Base-by-base conservation (phyloP, 1,284 basidiomycete species). In the Fistulinella cinereoalba region DNA sequence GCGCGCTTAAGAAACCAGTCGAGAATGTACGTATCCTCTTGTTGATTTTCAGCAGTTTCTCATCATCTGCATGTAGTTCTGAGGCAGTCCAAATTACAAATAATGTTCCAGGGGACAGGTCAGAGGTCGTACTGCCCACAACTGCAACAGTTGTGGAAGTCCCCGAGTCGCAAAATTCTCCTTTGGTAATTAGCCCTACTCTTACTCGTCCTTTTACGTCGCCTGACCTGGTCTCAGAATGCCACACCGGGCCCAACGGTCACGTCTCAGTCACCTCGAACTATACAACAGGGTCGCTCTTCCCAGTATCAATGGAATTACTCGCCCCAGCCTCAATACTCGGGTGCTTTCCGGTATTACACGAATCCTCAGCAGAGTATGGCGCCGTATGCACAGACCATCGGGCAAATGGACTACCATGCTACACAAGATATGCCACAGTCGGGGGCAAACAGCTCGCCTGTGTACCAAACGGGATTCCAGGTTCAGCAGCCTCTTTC, bases 71-170 rank as follows among this genome's bases (percentile, higher is more conserved):
- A 11, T 10, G 12, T 38, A 62, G 60, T 37, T 16, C 49, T 15
- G 48, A 48, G 41, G 38, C 41, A 16, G 37, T 52, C 19, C 61
- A 51, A 23, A 38, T 57, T 27, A 29, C 45, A 43, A 37, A 49
- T 37, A 49, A 44, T 38, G 23, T 19, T 27, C 36, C 56, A 27
- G 49, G 34, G 9, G 33, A 42, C 27, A 50, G 37, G 10, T 18
- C 57, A 12, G 57, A 61, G 21, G 41, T 52, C 33, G 43, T 64
- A 42, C 43, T 63, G 6, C 61, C 61, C 15, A 67, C 55, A 47
- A 67, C 61, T 18, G 64, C 61, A 42, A 67, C 59, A 23, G 44
- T 63, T 13, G 61, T 67, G 15, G 61, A 63, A 37, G 57, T 63
- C 8, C 53, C 54, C 3, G 63, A 66, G 19, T 37, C 51, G 37